Evolutionary conservation across 2,329 filamentous ascomycete genomes (phyloP), one percentile per base, ranked within the genome.

Genomic region (Microsporum audouinii): DNA sequence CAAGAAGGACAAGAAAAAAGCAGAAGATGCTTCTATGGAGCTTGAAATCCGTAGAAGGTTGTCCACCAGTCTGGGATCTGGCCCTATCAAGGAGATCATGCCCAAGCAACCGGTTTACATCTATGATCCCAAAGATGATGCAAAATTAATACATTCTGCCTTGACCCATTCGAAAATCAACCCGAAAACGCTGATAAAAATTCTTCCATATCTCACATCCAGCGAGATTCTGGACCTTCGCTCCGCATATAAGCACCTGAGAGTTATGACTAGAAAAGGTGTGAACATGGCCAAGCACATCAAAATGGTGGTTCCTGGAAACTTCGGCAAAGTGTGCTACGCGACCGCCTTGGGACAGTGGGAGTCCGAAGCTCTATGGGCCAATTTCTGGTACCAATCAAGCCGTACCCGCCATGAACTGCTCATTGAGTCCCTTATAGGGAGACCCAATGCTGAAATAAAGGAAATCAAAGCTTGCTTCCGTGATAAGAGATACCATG

Each of bases 361-460:
- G 86, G 94, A 96, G 76, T 87, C 86, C 67, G 94, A 99, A 73
- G 89, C 90, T 0, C 96, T 96, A 79, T 99, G 94, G 91, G 91
- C 92, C 63, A 97, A 96, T 73, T 96, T 90, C 74, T 97, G 91
- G 86, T 97, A 96, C 76, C 92, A 96, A 71, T 86, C 87, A 41
- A 88, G 92, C 73, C 88, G 87, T 68, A 89, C 86, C 5, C 83
- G 90, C 2, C 84, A 91, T 4, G 92, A 97, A 73, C 80, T 99
- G 39, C 82, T 99, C 59, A 96, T 97, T 68, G 94, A 99, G 75
- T 84, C 86, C 4, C 81, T 99, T 23, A 95, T 96, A 85, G 94
- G 94, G 0, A 84, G 91, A 4, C 85, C 85, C 33, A 96, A 96
- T 72, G 79, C 83, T n/a, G 94, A 97, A 70, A 89, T 97, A 64